phyloP scores from a whole-genome alignment of 2,329 filamentous ascomycete species.

The Colletotrichum graminicola region DNA sequence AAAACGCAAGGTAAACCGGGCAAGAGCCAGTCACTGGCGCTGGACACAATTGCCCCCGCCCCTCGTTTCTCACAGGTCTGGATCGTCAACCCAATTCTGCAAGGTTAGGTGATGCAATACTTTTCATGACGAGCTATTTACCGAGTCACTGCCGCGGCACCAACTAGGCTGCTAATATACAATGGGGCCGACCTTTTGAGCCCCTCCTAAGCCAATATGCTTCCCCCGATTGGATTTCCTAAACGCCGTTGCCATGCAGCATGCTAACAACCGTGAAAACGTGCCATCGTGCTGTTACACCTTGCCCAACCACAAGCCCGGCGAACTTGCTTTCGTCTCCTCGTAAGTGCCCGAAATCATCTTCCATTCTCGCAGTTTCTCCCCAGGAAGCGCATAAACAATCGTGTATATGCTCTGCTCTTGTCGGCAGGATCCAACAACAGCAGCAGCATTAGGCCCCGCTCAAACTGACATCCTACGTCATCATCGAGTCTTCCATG shows the following conservation, averaged over 20 bases:
- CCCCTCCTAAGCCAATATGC: slow-evolving; percentile 39
- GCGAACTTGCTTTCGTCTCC: slow-evolving; percentile 30
- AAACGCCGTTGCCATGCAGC: slow-evolving; percentile 54
- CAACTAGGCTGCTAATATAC: slow-evolving; percentile 27
- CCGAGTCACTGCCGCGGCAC: not conserved
- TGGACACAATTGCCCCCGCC: not conserved
- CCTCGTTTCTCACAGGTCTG: not conserved
- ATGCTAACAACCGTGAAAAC: slow-evolving; percentile 43
- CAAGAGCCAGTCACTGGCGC: not conserved
- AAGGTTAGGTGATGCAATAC: slow-evolving; percentile 19
- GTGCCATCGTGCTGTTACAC: slow-evolving; percentile 41
- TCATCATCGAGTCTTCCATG: slow-evolving; percentile 75
- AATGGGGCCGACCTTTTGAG: slow-evolving; percentile 17
- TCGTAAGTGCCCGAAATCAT: slow-evolving; percentile 28
- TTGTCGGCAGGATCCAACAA: not conserved
- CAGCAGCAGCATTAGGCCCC: not conserved
- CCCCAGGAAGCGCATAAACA: slow-evolving; percentile 19
- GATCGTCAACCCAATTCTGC: not conserved
- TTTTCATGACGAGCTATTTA: slow-evolving; percentile 22
- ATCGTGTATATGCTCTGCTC: slow-evolving; percentile 13
- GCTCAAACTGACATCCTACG: slow-evolving; percentile 52
- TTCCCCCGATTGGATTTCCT: slow-evolving; percentile 40
- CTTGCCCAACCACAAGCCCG: slow-evolving; percentile 32
- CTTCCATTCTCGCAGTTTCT: slow-evolving; percentile 23
- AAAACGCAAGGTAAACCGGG: not conserved